phyloP scores from a whole-genome alignment of 1,139 yeast genomes.

The Pichia sp. region DNA sequence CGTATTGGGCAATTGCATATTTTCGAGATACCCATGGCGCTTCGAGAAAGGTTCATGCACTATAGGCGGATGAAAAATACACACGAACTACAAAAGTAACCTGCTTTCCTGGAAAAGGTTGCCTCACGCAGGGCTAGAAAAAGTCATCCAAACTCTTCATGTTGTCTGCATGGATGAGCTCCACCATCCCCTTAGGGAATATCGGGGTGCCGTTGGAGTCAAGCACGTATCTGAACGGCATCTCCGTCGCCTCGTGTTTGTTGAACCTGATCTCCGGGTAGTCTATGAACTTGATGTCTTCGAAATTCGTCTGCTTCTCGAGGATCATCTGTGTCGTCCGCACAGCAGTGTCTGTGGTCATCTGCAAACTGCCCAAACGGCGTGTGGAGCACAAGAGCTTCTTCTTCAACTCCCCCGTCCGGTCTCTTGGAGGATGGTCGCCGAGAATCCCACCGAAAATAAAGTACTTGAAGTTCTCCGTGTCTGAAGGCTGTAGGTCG shows the following conservation, averaged over 20 bases:
- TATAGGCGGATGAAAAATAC: too few relatives aligned
- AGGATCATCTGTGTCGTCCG: constrained; percentile 81
- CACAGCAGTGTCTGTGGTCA: constrained; percentile 97
- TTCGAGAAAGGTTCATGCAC: too few relatives aligned
- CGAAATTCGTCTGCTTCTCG: constrained; percentile 48
- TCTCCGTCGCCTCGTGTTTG: constrained; percentile 88
- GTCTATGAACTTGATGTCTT: constrained; percentile 76
- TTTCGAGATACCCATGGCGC: too few relatives aligned
- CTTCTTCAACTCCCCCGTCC: constrained; percentile 80
- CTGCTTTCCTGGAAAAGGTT: too few relatives aligned
- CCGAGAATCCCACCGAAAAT: constrained; percentile 96
- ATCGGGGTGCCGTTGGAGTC: constrained; percentile 66
- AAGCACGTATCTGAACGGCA: constrained; percentile 91
- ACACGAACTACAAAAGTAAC: too few relatives aligned
- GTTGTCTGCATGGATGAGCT: constrained; percentile 78
- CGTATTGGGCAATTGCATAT: too few relatives aligned
- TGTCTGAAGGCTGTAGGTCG: constrained; percentile 71
- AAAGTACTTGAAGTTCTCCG: constrained; percentile 65
- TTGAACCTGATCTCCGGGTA: constrained; percentile 89
- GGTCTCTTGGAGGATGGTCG: constrained; percentile 92
- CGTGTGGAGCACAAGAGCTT: constrained; percentile 82
- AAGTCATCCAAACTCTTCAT: constrained; percentile 70
- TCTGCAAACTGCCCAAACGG: constrained; percentile 80
- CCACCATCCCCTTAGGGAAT: constrained; percentile 87
- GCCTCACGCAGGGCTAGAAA: constrained; percentile 23